Base-by-base conservation (phyloP, 148 eudicot species). In the Fallopia convolvulus region DNA sequence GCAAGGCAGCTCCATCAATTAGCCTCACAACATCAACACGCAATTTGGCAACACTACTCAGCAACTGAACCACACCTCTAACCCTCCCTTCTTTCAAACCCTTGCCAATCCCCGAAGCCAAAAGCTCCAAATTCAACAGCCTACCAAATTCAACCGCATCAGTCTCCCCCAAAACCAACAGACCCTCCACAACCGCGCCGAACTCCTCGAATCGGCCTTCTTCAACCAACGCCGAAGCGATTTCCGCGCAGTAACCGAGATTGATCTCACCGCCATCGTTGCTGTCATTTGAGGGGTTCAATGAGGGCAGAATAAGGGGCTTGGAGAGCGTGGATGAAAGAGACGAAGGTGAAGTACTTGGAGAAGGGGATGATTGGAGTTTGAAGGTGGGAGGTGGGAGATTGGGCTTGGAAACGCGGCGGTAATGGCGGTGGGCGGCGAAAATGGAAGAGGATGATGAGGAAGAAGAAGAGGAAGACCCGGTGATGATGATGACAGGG, bases 201-300 rank as follows among this genome's bases (percentile, higher is more conserved):
- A 91, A 93, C 7, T 93, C 93, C 11, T 83, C 80, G 76, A 89
- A 87, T 76, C 82, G 75, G 10, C 86, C 88, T 40, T 85, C 88
- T 50, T 83, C 80, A 8, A 87, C 87, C 53, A 88, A 88, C 76
- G 79, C 84, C 2, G 97, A 91, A 32, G 92, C 93, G 7, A 87
- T 78, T 23, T 88, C 83, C 33, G 93, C 88, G 72, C 80, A 84
- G 78, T 83, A 68, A 36, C 53, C 76, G 68, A 83, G 86, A 30
- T 55, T 72, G 12, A 11, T 72, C 30, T 21, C 23, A 50, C 20
- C 72, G 13, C 72, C 75, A n/a, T 58, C 70, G 48, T 58, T 13
- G 20, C 7, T 49, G 53, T 26, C 61, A 61, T 65, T 40, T 74
- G 66, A n/a, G 11, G 75, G 80, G 80, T 78, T 77, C 73, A 76